These are phyloP conservation scores for Pelargonium exstipulatum DNA, from an alignment of 441 rosid species.

Conservation along the genomic window DNA sequence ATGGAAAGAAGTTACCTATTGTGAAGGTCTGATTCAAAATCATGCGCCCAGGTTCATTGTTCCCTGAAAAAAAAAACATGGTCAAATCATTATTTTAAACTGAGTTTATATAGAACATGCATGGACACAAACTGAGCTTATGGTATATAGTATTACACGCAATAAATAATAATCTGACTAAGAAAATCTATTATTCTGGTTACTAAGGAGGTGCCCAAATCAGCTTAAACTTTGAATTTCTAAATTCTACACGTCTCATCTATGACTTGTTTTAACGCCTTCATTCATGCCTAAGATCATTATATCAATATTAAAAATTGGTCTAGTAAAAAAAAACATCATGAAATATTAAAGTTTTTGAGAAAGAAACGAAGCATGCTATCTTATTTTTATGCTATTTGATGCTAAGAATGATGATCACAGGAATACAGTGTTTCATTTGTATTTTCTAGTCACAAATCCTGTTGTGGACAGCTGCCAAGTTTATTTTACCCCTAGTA, in stretches of 20 bases:
- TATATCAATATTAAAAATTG: neutral
- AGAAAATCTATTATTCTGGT: neutral
- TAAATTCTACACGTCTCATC: neutral
- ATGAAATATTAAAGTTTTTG: neutral
- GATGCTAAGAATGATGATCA: neutral
- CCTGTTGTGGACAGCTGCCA: no score
- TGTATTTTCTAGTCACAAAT: no score
- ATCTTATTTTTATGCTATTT: neutral
- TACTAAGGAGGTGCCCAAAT: neutral
- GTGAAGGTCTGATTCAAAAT: slow-evolving; percentile 86
- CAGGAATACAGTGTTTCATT: no score
- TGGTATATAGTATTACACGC: neutral
- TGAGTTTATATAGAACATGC: neutral
- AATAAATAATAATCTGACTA: neutral
- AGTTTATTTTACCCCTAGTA: no score
- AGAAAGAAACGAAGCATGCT: neutral
- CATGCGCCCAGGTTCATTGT: slow-evolving; percentile 65
- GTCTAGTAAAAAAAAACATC: neutral
- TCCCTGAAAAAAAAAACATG: slow-evolving; percentile 44
- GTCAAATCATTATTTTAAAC: neutral
- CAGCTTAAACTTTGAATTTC: neutral
- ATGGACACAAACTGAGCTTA: neutral
- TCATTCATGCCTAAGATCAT: neutral
- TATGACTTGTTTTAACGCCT: neutral
- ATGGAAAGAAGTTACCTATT: slow-evolving; percentile 39